A percentile compares a stretch with the other conserved stretches of the same genome.
These are phyloP conservation scores for Botrytis byssoidea DNA, from an alignment of 2,329 filamentous ascomycete genomes.

Conservation along the genomic window DNA sequence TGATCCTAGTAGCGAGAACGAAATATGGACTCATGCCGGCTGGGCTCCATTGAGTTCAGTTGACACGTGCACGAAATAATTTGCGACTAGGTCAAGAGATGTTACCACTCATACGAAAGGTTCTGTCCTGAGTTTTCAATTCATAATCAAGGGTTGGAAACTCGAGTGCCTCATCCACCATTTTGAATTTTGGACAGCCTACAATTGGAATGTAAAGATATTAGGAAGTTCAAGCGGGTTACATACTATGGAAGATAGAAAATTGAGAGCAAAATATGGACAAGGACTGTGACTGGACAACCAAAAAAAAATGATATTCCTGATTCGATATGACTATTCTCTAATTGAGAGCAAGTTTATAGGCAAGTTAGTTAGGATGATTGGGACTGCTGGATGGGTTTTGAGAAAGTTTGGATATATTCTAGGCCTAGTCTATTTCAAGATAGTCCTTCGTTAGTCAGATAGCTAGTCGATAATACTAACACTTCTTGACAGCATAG, in stretches of 20 bases:
- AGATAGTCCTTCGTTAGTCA: background rate
- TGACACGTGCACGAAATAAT: background rate
- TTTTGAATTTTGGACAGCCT: background rate
- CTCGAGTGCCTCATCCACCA: background rate
- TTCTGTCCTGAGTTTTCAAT: background rate
- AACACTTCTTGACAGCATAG: background rate
- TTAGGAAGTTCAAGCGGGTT: background rate
- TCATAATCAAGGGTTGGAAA: background rate
- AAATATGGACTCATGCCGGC: background rate
- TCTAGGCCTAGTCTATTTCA: background rate
- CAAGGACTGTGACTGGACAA: background rate
- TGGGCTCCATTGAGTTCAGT: background rate
- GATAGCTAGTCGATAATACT: background rate
- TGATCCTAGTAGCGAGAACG: background rate
- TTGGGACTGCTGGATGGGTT: background rate
- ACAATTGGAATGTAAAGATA: background rate
- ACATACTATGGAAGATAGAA: background rate
- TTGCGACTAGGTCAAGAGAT: background rate
- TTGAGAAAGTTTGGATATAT: background rate
- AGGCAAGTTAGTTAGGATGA: background rate
- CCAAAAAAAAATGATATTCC: background rate
- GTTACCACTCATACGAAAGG: background rate
- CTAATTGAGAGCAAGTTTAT: fast-evolving
- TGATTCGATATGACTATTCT: background rate
- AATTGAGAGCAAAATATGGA: background rate